Conservation (phyloP, 495 filamentous ascomycete genomes). For the Cercophora newfieldiana region DNA sequence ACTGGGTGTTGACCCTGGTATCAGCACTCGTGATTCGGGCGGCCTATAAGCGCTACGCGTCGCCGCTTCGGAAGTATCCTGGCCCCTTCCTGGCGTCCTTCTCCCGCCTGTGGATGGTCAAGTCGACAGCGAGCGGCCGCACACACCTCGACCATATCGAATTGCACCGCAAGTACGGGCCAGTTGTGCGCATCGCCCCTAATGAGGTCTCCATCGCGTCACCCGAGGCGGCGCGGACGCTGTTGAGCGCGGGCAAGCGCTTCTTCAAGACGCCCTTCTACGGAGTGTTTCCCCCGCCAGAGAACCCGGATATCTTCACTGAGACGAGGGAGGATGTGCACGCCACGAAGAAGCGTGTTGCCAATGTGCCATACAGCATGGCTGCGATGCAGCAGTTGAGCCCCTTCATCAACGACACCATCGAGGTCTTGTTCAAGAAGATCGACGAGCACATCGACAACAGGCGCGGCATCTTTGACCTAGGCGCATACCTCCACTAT, state of each 20-base stretch:
- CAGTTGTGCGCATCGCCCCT: slow-evolving; percentile 57
- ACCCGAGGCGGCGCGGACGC: slow-evolving; percentile 47
- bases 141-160: slow-evolving; percentile 49
- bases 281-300: slow-evolving; percentile 54
- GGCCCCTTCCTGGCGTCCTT: slow-evolving; percentile 53
- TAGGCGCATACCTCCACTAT: slow-evolving; percentile 54
- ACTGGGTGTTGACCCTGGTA: slow-evolving; percentile 41
- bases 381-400: slow-evolving; percentile 52
- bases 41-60: slow-evolving; percentile 44
- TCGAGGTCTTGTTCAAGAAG: slow-evolving; percentile 42
- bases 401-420: slow-evolving; percentile 50
- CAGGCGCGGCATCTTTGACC: slow-evolving; percentile 37
- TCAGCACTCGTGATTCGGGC: slow-evolving; percentile 33
- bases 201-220: slow-evolving; percentile 56
- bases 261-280: slow-evolving; percentile 60
- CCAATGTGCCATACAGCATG: slow-evolving; percentile 56
- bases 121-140: slow-evolving; percentile 35
- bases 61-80: slow-evolving; percentile 48
- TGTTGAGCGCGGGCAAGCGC: slow-evolving; percentile 52
- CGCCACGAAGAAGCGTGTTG: slow-evolving; percentile 57
- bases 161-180: slow-evolving; percentile 55
- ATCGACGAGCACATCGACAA: slow-evolving; percentile 36
- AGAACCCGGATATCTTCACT: slow-evolving; percentile 62
- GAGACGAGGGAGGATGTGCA: slow-evolving; percentile 55
- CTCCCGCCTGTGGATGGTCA: slow-evolving; percentile 48